Conservation (phyloP, 2,329 filamentous ascomycete species). For the Alternaria arbusti region DNA sequence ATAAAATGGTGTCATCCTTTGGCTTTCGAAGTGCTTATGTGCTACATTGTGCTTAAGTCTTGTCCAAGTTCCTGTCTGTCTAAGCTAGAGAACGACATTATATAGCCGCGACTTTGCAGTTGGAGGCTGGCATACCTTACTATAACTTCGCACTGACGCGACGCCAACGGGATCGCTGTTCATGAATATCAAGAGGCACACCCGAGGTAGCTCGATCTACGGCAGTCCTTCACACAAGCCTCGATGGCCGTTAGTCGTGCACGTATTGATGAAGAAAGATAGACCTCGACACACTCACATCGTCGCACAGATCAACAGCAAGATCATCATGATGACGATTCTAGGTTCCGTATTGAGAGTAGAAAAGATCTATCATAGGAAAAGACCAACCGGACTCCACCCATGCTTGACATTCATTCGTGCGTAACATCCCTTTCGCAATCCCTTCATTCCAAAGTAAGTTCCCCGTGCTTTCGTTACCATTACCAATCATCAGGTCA, state of each 20-base stretch:
- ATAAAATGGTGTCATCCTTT: not conserved
- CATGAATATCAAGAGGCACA: too few relatives aligned
- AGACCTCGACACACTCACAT: not conserved
- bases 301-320: too few relatives aligned
- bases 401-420: conserved; percentile 8
- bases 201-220: too few relatives aligned
- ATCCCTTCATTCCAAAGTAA: not conserved
- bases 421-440: not conserved
- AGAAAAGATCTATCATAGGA: conserved; percentile 3
- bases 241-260: not conserved
- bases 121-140: not conserved
- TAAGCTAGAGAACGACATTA: not conserved
- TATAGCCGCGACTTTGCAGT: rapidly evolving
- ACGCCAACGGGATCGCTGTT: not conserved
- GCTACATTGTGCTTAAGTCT: not conserved
- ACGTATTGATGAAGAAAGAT: not conserved
- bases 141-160: rapidly evolving
- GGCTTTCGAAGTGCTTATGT: rapidly evolving
- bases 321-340: not conserved
- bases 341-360: conserved; percentile 1
- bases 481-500: conserved; percentile 1
- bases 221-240: not conserved
- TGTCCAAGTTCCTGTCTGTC: not conserved
- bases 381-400: conserved; percentile 5
- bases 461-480: not conserved